A percentile compares a stretch with the other conserved stretches of the same genome.
Evolutionary conservation across 306 rosid genomes (phyloP).

Genomic region (Inga laurina): DNA sequence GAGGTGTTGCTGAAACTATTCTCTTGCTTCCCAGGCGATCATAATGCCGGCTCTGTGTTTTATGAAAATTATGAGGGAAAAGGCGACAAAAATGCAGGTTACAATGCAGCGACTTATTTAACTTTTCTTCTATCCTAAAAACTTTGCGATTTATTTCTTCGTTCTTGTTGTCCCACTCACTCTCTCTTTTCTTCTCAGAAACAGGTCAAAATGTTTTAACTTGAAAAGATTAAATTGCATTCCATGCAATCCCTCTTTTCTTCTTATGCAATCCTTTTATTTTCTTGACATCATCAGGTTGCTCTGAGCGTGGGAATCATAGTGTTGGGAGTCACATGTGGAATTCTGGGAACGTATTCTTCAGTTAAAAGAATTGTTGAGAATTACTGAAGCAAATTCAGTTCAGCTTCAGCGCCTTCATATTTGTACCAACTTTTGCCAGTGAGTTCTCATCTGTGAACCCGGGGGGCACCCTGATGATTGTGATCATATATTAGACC

Average conservation of each 20-base stretch:
- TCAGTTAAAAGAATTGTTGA: conserved; percentile 38
- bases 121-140: neutral
- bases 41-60: conserved; percentile 73
- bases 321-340: conserved; percentile 46
- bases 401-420: neutral
- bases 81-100: conserved; percentile 67
- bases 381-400: conserved; percentile 31
- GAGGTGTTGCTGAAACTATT: conserved; percentile 8
- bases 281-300: conserved; percentile 38
- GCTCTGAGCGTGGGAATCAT: conserved; percentile 33
- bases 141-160: neutral
- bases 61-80: conserved; percentile 65
- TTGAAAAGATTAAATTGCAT: neutral
- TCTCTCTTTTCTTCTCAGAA: neutral
- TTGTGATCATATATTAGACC: neutral
- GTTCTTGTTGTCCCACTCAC: neutral
- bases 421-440: too few species aligned
- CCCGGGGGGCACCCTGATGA: neutral
- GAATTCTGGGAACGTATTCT: conserved; percentile 57
- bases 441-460: neutral
- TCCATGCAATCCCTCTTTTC: neutral
- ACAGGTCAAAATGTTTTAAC: neutral
- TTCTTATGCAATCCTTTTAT: neutral
- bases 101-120: neutral
- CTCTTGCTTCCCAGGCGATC: conserved; percentile 52